Evolutionary conservation across 2,329 filamentous ascomycete species (phyloP), one percentile per base, ranked within the genome.

Genomic region (Zopfia rhizophila): DNA sequence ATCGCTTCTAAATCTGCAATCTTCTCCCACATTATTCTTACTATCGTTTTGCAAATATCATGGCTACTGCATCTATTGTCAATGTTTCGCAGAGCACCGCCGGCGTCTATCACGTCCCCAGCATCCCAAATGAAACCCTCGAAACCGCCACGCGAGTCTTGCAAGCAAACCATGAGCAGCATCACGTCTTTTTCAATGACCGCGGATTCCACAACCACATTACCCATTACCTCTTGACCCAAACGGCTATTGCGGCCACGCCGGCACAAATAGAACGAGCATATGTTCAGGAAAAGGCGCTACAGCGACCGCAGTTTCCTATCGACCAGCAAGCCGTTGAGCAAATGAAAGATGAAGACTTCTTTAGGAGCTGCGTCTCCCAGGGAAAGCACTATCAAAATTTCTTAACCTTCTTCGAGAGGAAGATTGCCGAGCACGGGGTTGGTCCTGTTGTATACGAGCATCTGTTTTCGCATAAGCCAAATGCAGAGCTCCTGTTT

Each of bases 401-500:
- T 24, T 54, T 43, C 39, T 43, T 54, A 31, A 25, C 13, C 7
- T 54, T 51, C 29, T 54, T 54, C 51, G 14, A 47, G 24, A 10
- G 17, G 24, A 16, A 54, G 14, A 52, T 54, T 2, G 37, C 24
- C 1, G 14, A 27, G 11, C 30, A 48, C 3, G 51, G 51, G 3
- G 51, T 42, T 43, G 31, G 27, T 16, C 23, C 28, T 7, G 38
- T 38, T 10, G 10, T 51, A 11, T 16, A 45, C n/a, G 21, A 51
- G 13, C 48, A 54, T 25, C 11, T 51, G 7, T 41, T 54, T 12
- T 7, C 13, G 7, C 31, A 27, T 3, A 52, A 19, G 11, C n/a
- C n/a, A n/a, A 25, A 21, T 7, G 48, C 51, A 2, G 44, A 54
- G 4, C 3, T 5, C 3, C 19, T 55, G 28, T 35, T 55, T 8